Conservation (phyloP, 176 grass and related monocot genomes). For the Musa troglodytarum region DNA sequence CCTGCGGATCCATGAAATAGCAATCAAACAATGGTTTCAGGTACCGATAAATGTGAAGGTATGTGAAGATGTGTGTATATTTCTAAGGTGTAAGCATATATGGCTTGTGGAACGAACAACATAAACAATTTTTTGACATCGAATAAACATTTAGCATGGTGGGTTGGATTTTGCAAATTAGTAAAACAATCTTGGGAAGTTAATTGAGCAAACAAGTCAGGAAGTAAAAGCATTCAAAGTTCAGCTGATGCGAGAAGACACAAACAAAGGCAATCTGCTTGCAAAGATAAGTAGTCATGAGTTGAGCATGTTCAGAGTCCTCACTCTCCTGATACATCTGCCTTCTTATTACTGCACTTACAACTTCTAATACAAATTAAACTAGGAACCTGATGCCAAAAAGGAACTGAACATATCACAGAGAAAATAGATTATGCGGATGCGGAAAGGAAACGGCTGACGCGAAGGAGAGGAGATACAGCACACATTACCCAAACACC, state of each 20-base stretch:
- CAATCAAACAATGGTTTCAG: background rate
- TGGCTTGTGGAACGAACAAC: background rate
- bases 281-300: too few species aligned
- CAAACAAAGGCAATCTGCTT: too few species aligned
- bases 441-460: too few species aligned
- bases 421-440: too few species aligned
- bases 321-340: background rate
- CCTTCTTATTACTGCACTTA: background rate
- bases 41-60: background rate
- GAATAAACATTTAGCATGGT: background rate
- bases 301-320: too few species aligned
- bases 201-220: too few species aligned
- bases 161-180: too few species aligned
- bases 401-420: background rate
- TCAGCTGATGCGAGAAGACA: too few species aligned
- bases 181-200: too few species aligned
- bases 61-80: background rate
- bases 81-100: background rate
- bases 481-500: background rate
- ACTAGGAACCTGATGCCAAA: background rate
- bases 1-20: background rate
- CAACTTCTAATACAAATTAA: background rate
- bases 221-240: too few species aligned
- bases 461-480: too few species aligned
- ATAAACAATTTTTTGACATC: background rate